These are phyloP conservation scores for Cymbidium sinense DNA, from an alignment of 106 monocot species.

Conservation along the genomic window DNA sequence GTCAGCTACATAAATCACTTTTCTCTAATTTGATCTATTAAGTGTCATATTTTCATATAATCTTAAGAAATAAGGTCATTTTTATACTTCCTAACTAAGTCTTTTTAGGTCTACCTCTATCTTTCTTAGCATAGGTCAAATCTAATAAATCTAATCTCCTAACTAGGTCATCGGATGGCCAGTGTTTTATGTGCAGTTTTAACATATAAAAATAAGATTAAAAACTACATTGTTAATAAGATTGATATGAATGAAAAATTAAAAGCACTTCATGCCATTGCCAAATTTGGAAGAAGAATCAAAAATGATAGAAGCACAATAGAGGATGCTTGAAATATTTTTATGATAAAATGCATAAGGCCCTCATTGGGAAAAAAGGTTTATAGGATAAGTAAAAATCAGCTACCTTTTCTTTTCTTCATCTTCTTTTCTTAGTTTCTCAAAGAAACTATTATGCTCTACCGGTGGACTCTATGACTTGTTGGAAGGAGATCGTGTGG, in stretches of 20 bases:
- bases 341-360: not conserved
- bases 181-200: no score
- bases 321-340: not conserved
- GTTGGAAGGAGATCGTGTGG: constrained; percentile 13
- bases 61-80: no score
- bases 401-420: constrained; percentile 30
- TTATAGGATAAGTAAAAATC: not conserved
- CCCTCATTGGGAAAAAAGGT: not conserved
- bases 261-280: not conserved
- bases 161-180: no score
- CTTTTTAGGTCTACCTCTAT: no score
- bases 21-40: no score
- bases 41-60: no score
- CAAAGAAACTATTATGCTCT: constrained; percentile 9
- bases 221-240: no score
- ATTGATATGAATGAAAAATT: not conserved
- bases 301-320: not conserved
- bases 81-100: no score
- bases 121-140: no score
- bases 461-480: constrained; percentile 19
- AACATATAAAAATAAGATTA: no score
- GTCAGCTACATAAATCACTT: no score
- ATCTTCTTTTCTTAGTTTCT: constrained; percentile 21
- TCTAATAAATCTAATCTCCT: no score
- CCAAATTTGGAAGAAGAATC: not conserved